Percentiles rank a stretch among this genome's conserved stretches.
phyloP scores from a whole-genome alignment of 129 eudicot species.

The Flaveria ramosissima region DNA sequence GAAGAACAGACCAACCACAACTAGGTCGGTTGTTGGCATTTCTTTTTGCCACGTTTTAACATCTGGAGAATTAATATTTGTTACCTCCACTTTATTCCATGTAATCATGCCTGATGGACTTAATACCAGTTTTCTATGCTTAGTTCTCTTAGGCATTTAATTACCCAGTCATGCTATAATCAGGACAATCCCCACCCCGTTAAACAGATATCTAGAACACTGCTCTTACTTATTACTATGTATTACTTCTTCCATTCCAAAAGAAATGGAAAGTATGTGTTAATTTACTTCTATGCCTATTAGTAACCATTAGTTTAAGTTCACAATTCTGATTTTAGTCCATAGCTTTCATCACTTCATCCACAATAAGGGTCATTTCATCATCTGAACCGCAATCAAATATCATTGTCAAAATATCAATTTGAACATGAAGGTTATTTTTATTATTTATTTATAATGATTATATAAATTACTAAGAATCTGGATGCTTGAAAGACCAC shows the following conservation, averaged over 20 bases:
- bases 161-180: constrained; percentile 1
- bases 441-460: too few species aligned
- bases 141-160: neutral
- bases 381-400: neutral
- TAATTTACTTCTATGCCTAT: neutral
- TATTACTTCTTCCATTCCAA: constrained; percentile 13
- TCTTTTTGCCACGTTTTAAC: neutral
- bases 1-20: neutral
- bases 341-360: neutral
- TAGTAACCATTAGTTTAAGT: neutral
- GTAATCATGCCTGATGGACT: neutral
- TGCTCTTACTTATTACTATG: neutral
- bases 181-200: neutral
- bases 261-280: neutral
- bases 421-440: too few species aligned
- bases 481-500: neutral
- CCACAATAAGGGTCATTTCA: neutral
- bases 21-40: neutral
- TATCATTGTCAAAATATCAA: too few species aligned
- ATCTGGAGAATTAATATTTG: neutral
- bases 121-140: neutral
- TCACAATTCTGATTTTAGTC: neutral
- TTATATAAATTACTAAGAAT: too few species aligned
- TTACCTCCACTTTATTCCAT: neutral
- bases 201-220: constrained; percentile 1